These are phyloP conservation scores for Tephrocybe sp. DNA, from an alignment of 768 basidiomycete species.

Conservation along the genomic window DNA sequence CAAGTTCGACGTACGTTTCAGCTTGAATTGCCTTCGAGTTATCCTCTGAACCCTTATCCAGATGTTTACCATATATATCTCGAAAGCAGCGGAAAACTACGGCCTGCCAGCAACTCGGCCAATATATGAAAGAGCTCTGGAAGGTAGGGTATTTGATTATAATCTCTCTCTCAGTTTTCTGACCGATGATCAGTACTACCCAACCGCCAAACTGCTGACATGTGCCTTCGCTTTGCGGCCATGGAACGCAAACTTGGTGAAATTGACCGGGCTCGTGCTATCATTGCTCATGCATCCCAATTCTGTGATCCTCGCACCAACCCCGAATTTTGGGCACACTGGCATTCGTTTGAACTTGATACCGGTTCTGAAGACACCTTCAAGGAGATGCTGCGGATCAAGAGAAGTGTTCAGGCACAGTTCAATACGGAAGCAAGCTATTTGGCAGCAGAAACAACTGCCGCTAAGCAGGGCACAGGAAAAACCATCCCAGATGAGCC, in stretches of 20 bases:
- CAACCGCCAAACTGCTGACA: constrained; percentile 91
- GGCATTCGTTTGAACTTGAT: constrained; percentile 98
- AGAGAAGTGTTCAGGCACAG: constrained; percentile 96
- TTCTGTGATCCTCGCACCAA: constrained; percentile 96
- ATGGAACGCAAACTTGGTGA: constrained; percentile 98
- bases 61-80: constrained; percentile 98
- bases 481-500: constrained; percentile 43
- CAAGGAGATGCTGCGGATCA: constrained; percentile 92
- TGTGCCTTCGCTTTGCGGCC: constrained; percentile 94
- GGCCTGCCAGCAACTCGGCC: constrained; percentile 94
- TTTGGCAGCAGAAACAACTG: constrained; percentile 85
- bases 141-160: constrained; percentile 38
- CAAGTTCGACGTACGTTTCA: constrained; percentile 81
- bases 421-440: constrained; percentile 98
- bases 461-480: constrained; percentile 58
- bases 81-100: constrained; percentile 94
- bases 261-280: constrained; percentile 94
- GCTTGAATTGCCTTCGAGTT: constrained; percentile 2
- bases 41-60: constrained; percentile 25
- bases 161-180: neutral
- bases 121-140: constrained; percentile 94
- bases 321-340: constrained; percentile 93
- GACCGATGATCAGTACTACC: constrained; percentile 56
- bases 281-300: constrained; percentile 96
- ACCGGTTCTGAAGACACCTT: constrained; percentile 99